Base-by-base conservation (phyloP, 2,329 filamentous ascomycete species). In the Exophiala spinifera region DNA sequence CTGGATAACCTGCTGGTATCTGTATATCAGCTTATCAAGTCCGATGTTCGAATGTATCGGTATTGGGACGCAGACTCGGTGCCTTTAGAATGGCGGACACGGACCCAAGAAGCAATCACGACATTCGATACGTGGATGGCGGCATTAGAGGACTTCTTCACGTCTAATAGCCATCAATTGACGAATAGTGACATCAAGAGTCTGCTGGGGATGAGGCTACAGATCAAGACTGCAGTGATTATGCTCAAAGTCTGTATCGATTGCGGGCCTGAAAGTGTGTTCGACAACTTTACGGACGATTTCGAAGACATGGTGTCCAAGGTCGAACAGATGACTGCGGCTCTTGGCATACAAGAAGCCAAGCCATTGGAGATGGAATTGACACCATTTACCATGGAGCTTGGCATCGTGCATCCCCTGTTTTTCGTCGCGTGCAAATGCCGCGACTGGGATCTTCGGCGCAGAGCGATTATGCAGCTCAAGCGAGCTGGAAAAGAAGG, bases 401-500 rank as follows among this genome's bases (percentile, higher is more conserved):
- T 66, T 33, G 67, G 66, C 3, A 56, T 71, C 15, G 63, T 68
- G n/a, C 61, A 66, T 17, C 62, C 68, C 2, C 59, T 72, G 4
- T 68, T 66, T 53, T 64, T 67, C 43, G 61, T 69, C n/a, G 65
- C 67, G 1, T 64, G 63, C 40, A 66, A 66, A 33, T 72, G 68
- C 51, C 63, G 63, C 21, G 58, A 66, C 23, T 54, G 57, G 36
- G 19, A 36, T 3, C 51, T 67, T 4, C 63, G 67, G 19, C 55
- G 58, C n/a, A 57, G 62, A 36, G 70, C 69, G 0, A 60, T 72
- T 3, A 47, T 58, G 3, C 49, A 64, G 14, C 57, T 72, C 25
- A 57, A 61, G 13, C 64, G 64, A 55, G 67, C 65, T 8, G 70
- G 70, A 51, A 66, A 65, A 42, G 70, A 71, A 52, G 68, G 69